These are phyloP conservation scores for Pyrus bretschneideri DNA, from an alignment of 306 rosid genomes.

Conservation along the genomic window DNA sequence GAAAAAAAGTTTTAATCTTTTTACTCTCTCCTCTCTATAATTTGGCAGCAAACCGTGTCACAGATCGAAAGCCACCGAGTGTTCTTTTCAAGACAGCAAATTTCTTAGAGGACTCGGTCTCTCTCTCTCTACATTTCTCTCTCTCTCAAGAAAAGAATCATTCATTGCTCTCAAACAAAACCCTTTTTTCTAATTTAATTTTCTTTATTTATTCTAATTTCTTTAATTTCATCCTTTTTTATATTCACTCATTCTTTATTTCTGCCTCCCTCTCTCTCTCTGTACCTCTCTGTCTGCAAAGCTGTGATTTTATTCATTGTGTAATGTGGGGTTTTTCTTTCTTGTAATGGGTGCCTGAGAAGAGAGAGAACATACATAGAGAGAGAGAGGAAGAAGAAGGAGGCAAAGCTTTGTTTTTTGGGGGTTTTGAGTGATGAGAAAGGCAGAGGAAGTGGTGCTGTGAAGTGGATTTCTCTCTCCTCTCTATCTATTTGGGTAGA, in stretches of 20 bases:
- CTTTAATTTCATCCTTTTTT: slow-evolving; percentile 6
- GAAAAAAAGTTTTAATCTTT: not conserved
- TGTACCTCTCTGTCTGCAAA: slow-evolving; percentile 9
- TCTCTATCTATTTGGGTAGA: not conserved
- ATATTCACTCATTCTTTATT: slow-evolving; percentile 9
- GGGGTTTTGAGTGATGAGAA: slow-evolving; percentile 14
- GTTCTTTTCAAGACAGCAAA: slow-evolving; percentile 7
- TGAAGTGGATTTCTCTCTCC: slow-evolving; percentile 20
- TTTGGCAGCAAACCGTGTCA: slow-evolving; percentile 13
- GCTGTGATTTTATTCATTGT: slow-evolving; percentile 9
- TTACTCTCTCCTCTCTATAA: not conserved
- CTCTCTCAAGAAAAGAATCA: slow-evolving; percentile 45
- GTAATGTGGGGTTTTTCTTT: slow-evolving; percentile 28
- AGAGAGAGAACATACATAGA: not conserved
- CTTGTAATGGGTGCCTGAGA: slow-evolving; percentile 22
- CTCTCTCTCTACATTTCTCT: not conserved
- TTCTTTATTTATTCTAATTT: not conserved
- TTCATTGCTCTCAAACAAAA: slow-evolving; percentile 13
- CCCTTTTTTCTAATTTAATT: not conserved
- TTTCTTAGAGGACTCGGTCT: slow-evolving; percentile 11
- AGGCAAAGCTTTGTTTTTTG: slow-evolving; percentile 21
- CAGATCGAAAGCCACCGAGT: slow-evolving; percentile 6
- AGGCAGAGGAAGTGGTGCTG: slow-evolving; percentile 5
- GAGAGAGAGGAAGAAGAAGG: not conserved
- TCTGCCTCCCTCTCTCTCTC: not conserved